Base-by-base conservation (phyloP, 345 rosid genomes). In the Camelina hispida region DNA sequence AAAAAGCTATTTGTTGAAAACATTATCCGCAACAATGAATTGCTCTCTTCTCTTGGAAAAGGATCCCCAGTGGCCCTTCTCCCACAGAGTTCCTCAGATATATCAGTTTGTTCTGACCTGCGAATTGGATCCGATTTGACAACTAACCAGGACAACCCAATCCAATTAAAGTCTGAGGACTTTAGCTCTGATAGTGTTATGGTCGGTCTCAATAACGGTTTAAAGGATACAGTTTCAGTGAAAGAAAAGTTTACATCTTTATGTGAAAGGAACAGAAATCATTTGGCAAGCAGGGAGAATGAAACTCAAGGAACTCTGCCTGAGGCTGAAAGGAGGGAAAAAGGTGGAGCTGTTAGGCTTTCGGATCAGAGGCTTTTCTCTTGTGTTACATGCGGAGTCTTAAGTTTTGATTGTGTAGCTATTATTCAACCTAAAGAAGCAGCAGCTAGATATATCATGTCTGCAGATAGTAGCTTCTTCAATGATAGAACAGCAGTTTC, bases 351-450 rank as follows among this genome's bases (percentile, higher is more conserved):
- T 71, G 90, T 83, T 66, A 84, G 82, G 75, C 78, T 89, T 68
- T 87, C 97, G 0, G 89, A 90, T 83, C 99, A 90, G 83, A 89
- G 97, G 78, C 88, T 88, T 63, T 95, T 95, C 79, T 86, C 97
- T 11, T 95, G 99, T 66, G 97, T 86, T 65, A 87, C 91, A 0
- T 95, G 99, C 74, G 99, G 99, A 78, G 82, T 95, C 69, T 80
- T 90, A 83, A 79, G 91, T 80, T 93, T 89, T 80, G 88, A 86
- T 74, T 95, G 99, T 71, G 81, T 91, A 73, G 98, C 99, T 64
- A 68, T 95, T 52, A 61, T 93, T 80, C 93, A 87, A 81, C 99
- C 99, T 17, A 88, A 78, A 58, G 96, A 90, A 83, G 83, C 85
- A 68, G 89, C 97, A 15, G 88, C 96, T 40, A 82, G 88, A 81